These are phyloP conservation scores for Juglanconis sp. DNA, from an alignment of 2,329 filamentous ascomycete species.

Conservation along the genomic window DNA sequence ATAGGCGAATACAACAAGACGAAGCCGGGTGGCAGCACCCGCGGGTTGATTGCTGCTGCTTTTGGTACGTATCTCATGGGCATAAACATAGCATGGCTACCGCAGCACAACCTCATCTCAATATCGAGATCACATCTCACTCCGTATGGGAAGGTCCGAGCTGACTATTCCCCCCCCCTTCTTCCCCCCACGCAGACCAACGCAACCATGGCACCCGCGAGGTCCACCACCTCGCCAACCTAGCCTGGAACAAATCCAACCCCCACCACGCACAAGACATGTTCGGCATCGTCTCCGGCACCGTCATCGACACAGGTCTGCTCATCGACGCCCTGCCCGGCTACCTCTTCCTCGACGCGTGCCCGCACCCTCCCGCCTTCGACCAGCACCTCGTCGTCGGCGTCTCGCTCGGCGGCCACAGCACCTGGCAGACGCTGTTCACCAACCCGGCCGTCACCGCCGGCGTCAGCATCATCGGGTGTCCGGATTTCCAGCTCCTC, in stretches of 20 bases:
- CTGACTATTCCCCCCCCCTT: not conserved
- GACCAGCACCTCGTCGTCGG: conserved; percentile 74
- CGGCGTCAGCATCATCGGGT: conserved; percentile 79
- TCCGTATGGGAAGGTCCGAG: not conserved
- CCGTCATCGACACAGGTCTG: conserved; percentile 69
- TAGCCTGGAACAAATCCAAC: conserved; percentile 78
- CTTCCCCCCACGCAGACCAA: conserved; percentile 57
- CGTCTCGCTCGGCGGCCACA: conserved; percentile 82
- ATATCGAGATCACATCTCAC: too few relatives aligned
- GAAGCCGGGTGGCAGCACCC: conserved; percentile 27
- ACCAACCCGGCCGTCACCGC: conserved; percentile 75
- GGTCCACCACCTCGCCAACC: conserved; percentile 66
- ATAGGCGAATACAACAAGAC: conserved; percentile 65
- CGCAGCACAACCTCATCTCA: too few relatives aligned
- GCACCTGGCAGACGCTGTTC: conserved; percentile 79
- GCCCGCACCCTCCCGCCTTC: conserved; percentile 31
- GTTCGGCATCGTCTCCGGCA: conserved; percentile 73
- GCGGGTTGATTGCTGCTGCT: conserved; percentile 73
- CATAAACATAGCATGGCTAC: too few relatives aligned
- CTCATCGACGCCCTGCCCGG: conserved; percentile 76
- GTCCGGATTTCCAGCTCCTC: conserved; percentile 76
- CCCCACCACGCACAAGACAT: conserved; percentile 84
- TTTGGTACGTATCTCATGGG: conserved; percentile 43
- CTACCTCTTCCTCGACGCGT: conserved; percentile 60
- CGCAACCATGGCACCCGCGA: conserved; percentile 81